These are phyloP conservation scores for Mariannaea elegans DNA, from an alignment of 2,329 filamentous ascomycete species.

Conservation along the genomic window DNA sequence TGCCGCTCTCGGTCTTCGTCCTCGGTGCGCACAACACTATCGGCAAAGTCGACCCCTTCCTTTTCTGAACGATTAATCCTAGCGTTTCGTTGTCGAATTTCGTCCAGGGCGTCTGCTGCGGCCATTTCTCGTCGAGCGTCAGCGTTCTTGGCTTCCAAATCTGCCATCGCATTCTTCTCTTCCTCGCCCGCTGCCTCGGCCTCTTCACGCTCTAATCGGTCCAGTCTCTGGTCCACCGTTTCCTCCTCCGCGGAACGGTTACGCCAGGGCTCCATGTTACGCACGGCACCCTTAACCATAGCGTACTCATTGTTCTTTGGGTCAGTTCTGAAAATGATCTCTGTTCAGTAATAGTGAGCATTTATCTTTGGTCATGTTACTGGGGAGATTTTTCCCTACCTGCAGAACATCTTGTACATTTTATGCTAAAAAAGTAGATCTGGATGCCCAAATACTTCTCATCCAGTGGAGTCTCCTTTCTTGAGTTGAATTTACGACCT, in stretches of 20 bases:
- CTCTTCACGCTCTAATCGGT: conserved; percentile 82
- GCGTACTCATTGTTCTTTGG: conserved; percentile 94
- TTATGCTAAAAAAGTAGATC: conserved; percentile 84
- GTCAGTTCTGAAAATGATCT: conserved; percentile 94
- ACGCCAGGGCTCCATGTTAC: conserved; percentile 94
- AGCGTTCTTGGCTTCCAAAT: conserved; percentile 90
- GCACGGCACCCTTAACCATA: conserved; percentile 82
- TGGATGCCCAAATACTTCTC: conserved; percentile 90
- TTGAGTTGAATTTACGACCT: conserved; percentile 93
- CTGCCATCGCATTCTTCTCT: conserved; percentile 92
- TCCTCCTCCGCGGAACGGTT: conserved; percentile 71
- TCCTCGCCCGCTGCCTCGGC: conserved; percentile 68
- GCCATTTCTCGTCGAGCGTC: conserved; percentile 97
- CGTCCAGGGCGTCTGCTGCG: conserved; percentile 93
- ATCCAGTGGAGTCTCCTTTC: conserved; percentile 88
- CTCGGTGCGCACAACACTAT: conserved; percentile 61
- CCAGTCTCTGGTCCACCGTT: conserved; percentile 86
- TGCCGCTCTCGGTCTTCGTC: conserved; percentile 70
- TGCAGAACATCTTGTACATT: conserved; percentile 84
- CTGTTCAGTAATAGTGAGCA: background rate
- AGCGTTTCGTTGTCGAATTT: conserved; percentile 92
- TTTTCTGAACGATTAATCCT: conserved; percentile 79
- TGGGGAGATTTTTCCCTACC: background rate
- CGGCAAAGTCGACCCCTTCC: conserved; percentile 69
- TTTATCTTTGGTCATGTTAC: background rate